Evolutionary conservation across 1,139 yeast species (phyloP).

Genomic region (Geotrichum australiense): DNA sequence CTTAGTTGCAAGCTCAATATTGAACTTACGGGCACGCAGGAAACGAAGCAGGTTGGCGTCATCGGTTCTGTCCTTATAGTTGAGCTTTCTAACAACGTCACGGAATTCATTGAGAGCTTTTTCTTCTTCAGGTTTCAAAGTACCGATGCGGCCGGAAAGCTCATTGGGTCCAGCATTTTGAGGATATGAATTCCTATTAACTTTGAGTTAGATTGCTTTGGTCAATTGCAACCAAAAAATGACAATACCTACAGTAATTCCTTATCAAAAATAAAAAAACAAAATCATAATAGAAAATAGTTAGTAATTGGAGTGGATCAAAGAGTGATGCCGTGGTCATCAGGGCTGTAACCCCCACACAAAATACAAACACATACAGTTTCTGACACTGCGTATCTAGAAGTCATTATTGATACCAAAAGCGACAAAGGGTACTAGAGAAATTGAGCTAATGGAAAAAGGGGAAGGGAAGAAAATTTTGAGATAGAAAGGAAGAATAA

Average conservation of each 20-base stretch:
- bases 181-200: slow-evolving; percentile 45
- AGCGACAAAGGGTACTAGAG: too few species aligned
- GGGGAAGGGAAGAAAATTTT: background rate
- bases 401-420: slow-evolving; percentile 6
- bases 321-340: background rate
- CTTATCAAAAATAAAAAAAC: slow-evolving; percentile 5
- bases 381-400: slow-evolving; percentile 11
- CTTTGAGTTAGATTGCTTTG: background rate
- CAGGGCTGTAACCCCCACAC: background rate
- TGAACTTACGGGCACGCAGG: slow-evolving; percentile 93
- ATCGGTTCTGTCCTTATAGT: slow-evolving; percentile 70
- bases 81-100: slow-evolving; percentile 51
- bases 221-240: background rate
- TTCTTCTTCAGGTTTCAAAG: slow-evolving; percentile 63
- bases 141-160: slow-evolving; percentile 77
- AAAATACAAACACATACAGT: slow-evolving; percentile 8
- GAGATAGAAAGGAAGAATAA: slow-evolving; percentile 1
- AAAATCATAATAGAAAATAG: too few species aligned
- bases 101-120: slow-evolving; percentile 53
- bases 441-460: background rate
- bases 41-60: slow-evolving; percentile 87
- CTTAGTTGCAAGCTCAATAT: slow-evolving; percentile 63
- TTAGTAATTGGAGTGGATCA: background rate
- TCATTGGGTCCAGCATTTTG: slow-evolving; percentile 57
- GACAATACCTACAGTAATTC: slow-evolving; percentile 12